Conservation (phyloP, 2,329 filamentous ascomycete genomes). For the Cytospora schulzeri region DNA sequence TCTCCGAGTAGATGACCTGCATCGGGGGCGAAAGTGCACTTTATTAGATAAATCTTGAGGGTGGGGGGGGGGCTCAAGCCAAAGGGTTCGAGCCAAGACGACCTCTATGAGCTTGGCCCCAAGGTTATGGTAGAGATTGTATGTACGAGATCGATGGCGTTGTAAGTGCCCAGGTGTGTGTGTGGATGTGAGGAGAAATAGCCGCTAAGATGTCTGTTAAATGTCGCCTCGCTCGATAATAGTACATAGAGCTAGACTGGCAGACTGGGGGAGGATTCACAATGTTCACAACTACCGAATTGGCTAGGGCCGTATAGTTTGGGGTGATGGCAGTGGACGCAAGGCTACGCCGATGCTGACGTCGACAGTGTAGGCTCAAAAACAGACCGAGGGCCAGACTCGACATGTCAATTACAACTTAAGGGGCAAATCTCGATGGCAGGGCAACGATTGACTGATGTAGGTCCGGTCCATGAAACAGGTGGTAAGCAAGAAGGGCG, state of each 20-base stretch:
- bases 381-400: not conserved
- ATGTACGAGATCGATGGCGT: not conserved
- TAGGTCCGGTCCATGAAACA: not conserved
- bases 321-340: not conserved
- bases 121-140: not conserved
- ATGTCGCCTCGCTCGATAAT: too few species aligned
- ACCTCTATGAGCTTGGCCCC: too few species aligned
- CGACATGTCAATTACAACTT: not conserved
- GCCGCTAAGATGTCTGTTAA: too few species aligned
- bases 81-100: not conserved
- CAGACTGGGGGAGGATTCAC: too few species aligned
- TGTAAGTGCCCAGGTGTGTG: not conserved
- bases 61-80: not conserved
- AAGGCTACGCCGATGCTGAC: conserved; percentile 1
- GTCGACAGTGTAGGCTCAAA: not conserved
- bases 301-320: not conserved
- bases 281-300: too few species aligned
- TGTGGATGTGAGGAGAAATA: not conserved
- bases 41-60: not conserved
- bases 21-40: not conserved
- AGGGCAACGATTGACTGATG: not conserved
- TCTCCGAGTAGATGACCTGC: not conserved
- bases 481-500: too few species aligned
- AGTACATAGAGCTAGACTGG: too few species aligned
- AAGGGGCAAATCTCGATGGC: not conserved